Percentiles rank a stretch among this genome's conserved stretches.
phyloP scores from a whole-genome alignment of 345 rosid genomes.

The Gossypium bickii region DNA sequence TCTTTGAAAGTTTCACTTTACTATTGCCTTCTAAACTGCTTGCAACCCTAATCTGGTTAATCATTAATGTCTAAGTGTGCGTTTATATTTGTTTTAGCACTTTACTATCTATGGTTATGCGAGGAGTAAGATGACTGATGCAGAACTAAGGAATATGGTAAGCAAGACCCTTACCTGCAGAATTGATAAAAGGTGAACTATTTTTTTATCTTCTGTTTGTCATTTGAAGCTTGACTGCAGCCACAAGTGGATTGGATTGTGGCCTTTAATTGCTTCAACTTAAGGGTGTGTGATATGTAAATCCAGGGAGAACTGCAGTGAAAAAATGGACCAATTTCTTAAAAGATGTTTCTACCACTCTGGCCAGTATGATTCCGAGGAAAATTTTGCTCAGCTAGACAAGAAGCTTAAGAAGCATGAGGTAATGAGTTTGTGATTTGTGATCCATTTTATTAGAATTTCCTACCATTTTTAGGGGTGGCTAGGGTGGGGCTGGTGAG shows the following conservation, averaged over 20 bases:
- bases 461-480: not conserved
- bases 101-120: conserved; percentile 92
- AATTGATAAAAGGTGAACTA: conserved; percentile 79
- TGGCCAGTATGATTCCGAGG: conserved; percentile 88
- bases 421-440: conserved; percentile 39
- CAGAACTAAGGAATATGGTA: conserved; percentile 85
- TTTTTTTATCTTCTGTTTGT: not conserved
- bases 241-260: not conserved
- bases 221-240: conserved; percentile 1
- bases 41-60: not conserved
- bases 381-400: conserved; percentile 71
- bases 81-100: conserved; percentile 51
- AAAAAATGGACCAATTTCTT: conserved; percentile 95
- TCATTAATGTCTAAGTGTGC: not conserved
- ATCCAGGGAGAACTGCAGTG: conserved; percentile 82
- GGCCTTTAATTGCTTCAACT: conserved; percentile 16
- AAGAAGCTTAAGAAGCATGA: conserved; percentile 79
- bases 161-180: conserved; percentile 96
- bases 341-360: conserved; percentile 93
- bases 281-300: not conserved
- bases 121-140: conserved; percentile 95
- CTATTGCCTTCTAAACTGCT: conserved; percentile 2
- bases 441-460: not conserved
- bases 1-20: not conserved
- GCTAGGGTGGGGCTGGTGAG: not conserved